A percentile compares a stretch with the other conserved stretches of the same genome.
Evolutionary conservation across 1,284 basidiomycete species (phyloP).

Genomic region (Rhodotorula sp.): DNA sequence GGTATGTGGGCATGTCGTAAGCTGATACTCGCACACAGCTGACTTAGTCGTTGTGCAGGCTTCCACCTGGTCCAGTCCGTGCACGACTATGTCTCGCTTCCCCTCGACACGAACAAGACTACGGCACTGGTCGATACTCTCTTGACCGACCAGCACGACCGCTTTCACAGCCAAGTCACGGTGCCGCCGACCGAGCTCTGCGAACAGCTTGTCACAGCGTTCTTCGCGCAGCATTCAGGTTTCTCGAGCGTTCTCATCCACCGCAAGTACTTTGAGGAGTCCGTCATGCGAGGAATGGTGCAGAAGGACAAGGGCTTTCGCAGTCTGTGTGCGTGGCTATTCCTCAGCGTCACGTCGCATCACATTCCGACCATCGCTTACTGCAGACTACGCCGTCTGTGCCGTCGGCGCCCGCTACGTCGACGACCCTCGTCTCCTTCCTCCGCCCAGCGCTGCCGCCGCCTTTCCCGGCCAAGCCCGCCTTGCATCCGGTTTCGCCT

Average conservation of each 20-base stretch:
- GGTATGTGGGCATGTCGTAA: too few species aligned
- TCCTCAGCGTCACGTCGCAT: fast-evolving
- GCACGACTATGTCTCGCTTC: slow-evolving; percentile 12
- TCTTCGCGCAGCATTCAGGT: slow-evolving; percentile 65
- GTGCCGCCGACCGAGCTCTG: slow-evolving; percentile 57
- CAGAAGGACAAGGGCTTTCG: slow-evolving; percentile 59
- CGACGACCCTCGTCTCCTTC: slow-evolving; percentile 59
- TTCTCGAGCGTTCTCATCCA: slow-evolving; percentile 66
- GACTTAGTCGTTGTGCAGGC: too few species aligned
- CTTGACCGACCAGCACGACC: slow-evolving; percentile 2
- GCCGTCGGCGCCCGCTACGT: slow-evolving; percentile 68
- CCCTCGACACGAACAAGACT: background rate
- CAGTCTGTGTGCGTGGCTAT: background rate
- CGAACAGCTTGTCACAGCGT: slow-evolving; percentile 61
- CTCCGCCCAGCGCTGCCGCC: background rate
- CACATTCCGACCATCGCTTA: background rate
- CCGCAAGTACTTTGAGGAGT: slow-evolving; percentile 66
- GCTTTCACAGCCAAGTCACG: background rate
- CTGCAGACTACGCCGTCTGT: slow-evolving; percentile 60
- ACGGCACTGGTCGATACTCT: slow-evolving; percentile 2
- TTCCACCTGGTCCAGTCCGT: slow-evolving; percentile 31
- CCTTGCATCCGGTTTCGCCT: background rate
- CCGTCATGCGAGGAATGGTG: slow-evolving; percentile 61
- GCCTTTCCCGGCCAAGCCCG: background rate
- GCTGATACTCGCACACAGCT: too few species aligned